Evolutionary conservation across 1,139 yeast species (phyloP), one percentile per base, ranked within the genome.

Genomic region (Lodderomyces orthopsilosis): DNA sequence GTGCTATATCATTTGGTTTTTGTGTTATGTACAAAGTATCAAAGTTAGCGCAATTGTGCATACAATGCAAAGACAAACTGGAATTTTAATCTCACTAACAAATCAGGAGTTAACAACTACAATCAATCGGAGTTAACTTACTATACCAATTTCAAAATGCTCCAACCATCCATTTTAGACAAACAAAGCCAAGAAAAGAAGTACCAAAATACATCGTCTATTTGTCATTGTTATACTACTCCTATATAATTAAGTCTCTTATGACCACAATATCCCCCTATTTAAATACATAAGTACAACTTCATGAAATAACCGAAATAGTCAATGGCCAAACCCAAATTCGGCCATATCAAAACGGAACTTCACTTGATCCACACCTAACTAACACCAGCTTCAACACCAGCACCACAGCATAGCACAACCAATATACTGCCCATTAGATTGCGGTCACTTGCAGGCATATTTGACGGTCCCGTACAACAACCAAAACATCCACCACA

Each of bases 401-500:
- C 48, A 2, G 48, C 22, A 3, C 52, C 52, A 46, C 59, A 55
- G 32, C 54, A 50, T 13, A 53, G 37, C 8, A 47, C 44, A 8
- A 47, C 47, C 30, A 48, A n/a, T 26, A 54, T 36, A 30, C 37
- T 47, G 3, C 55, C 54, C 9, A 50, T 23, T 36, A 48, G 37
- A 14, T 44, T 26, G 38, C 47, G 47, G 38, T 57, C 62, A n/a
- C 52, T 40, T 15, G 36, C n/a, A 22, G 19, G 12, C 35, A 28
- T 22, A 12, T 30, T 30, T 4, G 27, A 24, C 3, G 21, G 41
- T 10, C 43, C 47, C 19, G 54, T 51, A 41, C 54, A 54, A 40
- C 59, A 52, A 3, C 57, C 58, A 41, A 53, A 55, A 33, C 61
- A 55, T 14, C 39, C 40, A 17, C 30, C 36, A 13, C 46, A 40